A percentile compares a stretch with the other conserved stretches of the same genome.
These are phyloP conservation scores for Trypanosoma mega DNA, from an alignment of 208 protist genomes.

Conservation along the genomic window DNA sequence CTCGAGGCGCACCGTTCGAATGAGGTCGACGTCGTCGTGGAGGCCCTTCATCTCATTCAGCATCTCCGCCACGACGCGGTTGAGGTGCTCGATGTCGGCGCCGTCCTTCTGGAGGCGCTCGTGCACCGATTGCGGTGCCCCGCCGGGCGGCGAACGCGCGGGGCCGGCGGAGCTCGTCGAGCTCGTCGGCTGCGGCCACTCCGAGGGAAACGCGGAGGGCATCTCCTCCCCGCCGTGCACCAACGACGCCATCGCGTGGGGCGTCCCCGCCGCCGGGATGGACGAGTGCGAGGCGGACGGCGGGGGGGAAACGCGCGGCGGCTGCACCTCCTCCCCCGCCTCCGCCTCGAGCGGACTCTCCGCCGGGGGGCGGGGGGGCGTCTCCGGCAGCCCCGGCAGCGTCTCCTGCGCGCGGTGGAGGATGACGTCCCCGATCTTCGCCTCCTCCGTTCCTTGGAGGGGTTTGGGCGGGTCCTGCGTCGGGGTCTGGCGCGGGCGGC, in stretches of 20 bases:
- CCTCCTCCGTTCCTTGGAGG: conserved; percentile 5
- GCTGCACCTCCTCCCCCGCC: conserved; percentile 3
- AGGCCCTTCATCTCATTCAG: conserved; percentile 78
- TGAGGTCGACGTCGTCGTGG: conserved; percentile 67
- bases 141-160: neutral
- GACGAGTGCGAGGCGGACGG: too few species aligned
- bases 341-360: neutral
- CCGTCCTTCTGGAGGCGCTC: conserved; percentile 64
- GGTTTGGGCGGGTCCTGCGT: conserved; percentile 1
- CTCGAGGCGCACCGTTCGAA: conserved; percentile 31
- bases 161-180: too few species aligned
- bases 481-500: neutral
- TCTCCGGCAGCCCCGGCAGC: conserved; percentile 18
- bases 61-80: conserved; percentile 91
- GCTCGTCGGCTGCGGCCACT: too few species aligned
- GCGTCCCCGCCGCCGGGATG: too few species aligned
- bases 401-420: conserved; percentile 62
- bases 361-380: neutral
- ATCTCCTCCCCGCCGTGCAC: too few species aligned
- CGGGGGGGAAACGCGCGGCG: too few species aligned
- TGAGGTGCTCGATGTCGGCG: conserved; percentile 80
- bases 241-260: too few species aligned
- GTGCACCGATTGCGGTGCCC: conserved; percentile 21
- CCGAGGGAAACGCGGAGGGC: too few species aligned
- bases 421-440: conserved; percentile 56